Base-by-base conservation (phyloP, 371 early-diverging fungal genomes). In the Syncephalastrum monosporum region DNA sequence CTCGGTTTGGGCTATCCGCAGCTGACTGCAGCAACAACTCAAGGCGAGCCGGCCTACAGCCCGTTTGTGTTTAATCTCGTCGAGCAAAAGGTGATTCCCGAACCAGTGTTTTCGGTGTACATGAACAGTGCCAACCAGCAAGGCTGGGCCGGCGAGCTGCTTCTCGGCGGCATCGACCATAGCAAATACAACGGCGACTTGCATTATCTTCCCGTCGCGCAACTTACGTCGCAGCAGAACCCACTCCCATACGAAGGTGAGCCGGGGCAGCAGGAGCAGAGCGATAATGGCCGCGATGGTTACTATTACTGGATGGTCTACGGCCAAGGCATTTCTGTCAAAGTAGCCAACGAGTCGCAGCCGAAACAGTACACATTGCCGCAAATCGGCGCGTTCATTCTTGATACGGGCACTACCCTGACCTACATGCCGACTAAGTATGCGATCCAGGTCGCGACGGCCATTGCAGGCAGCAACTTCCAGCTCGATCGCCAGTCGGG, bases 101-200 rank as follows among this genome's bases (percentile, higher is more conserved):
- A 75, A 4, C 73, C 79, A 1, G 51, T 78, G 13, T 78, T 78
- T 53, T 72, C 75, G 4, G 68, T 78, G 25, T 78, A 60, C 38
- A 60, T 78, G 23, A 71, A 73, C 45, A 59, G 61, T 16, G 65
- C 53, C 5, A 48, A 59, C 3, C 21, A 68, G 41, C 33, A 57
- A 13, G 72, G 71, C 5, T 74, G 71, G 67, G 64, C 75, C 1
- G 89, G 86, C 14, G 81, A 84, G 51, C 74, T 85, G 47, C 77
- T 77, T 19, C 75, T 88, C 67, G 85, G 84, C 6, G 86, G 82
- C 2, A 72, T 75, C 38, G 84, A 88, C 59, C 15, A 53, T 14
- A 52, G 71, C 48, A 82, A 81, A 59, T 84, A 70, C 58, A 56
- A 63, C 1, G 86, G 87, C 12, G 64, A 72, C 3, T 48, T 86